Percentiles rank a stretch among this genome's conserved stretches.
Evolutionary conservation across 1,284 basidiomycete genomes (phyloP).

Genomic region (Marasmius oreades): DNA sequence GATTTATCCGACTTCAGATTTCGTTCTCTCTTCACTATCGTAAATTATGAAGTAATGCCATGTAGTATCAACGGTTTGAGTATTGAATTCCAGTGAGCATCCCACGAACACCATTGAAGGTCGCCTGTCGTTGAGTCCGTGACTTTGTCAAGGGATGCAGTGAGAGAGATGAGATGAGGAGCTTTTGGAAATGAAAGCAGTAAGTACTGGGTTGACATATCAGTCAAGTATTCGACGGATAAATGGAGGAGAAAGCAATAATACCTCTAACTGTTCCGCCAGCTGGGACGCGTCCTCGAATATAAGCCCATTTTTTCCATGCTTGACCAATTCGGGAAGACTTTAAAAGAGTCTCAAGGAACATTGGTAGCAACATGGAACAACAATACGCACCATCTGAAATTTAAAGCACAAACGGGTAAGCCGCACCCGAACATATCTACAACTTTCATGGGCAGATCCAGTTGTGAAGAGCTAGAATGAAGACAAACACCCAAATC

Average conservation of each 20-base stretch:
- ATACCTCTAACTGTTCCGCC: conserved; percentile 69
- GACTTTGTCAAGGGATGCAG: conserved; percentile 35
- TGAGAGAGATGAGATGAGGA: conserved; percentile 44
- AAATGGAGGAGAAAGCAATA: conserved; percentile 8
- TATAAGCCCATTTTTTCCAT: conserved; percentile 78
- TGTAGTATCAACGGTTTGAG: conserved; percentile 61
- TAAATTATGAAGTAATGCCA: conserved; percentile 33
- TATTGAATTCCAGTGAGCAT: conserved; percentile 76
- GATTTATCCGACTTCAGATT: too few species aligned
- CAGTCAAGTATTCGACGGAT: background rate
- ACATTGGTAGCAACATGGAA: background rate
- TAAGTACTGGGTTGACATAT: conserved; percentile 39
- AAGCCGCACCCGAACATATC: conserved; percentile 98
- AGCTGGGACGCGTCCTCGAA: conserved; percentile 74
- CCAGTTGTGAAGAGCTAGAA: conserved; percentile 84
- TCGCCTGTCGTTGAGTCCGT: conserved; percentile 20
- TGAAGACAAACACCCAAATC: conserved; percentile 93
- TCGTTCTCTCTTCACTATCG: background rate
- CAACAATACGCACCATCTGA: conserved; percentile 69
- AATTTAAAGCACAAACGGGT: conserved; percentile 89
- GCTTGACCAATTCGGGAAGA: conserved; percentile 82
- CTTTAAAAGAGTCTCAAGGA: conserved; percentile 34
- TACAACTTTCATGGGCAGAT: conserved; percentile 99
- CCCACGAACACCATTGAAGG: conserved; percentile 75
- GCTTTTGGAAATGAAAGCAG: conserved; percentile 62